Base-by-base conservation (phyloP, 352 stramenopile species). In the Blastocystis hominis region DNA sequence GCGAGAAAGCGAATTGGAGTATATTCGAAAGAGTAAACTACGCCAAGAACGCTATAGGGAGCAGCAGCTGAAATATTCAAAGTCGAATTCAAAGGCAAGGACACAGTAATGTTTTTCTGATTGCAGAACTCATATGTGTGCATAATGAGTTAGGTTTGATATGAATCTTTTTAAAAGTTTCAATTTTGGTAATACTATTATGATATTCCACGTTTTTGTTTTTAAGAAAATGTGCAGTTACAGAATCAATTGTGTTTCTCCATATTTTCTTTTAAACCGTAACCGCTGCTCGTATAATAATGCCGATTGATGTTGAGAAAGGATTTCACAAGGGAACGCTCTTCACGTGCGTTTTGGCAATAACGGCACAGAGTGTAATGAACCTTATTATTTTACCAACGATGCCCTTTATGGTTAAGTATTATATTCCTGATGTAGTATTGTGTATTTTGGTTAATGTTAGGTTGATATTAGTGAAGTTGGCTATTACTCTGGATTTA, bases 381-480 rank as follows among this genome's bases (percentile, higher is more conserved):
- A 36, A 64, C 10, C 34, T 34, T 15, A 30, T 87, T 13, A 46
- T 87, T 7, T n/a, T 78, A 9, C 77, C 77, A 40, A 76, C 34
- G 13, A 13, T 87, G 17, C 62, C 77, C 6, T 87, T 77, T 20
- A 7, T 87, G 36, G 77, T 87, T 38, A 24, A 44, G 10, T 63
- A 20, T 10, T 87, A 78, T 44, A 77, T 63, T 75, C 77, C 77
- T 61, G 77, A 78, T 9, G 72, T 84, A 5, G n/a, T 53, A 13
- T 64, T 38, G 15, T 84, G 13, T 9, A 53, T 15, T 3, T 1
- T 6, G 42, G 38, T 17, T n/a, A 3, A 7, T 86, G 70, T 86
- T n/a, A 86, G 75, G 75, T 86, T 54, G 61, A 75, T 69, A 24
- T 56, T 40, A 86, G 55, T 1, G 53, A 86, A 75, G 55, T 86